Percentiles rank a stretch among this genome's conserved stretches.
phyloP scores from a whole-genome alignment of 140 eudicot species.

The Erigeron philadelphicus region DNA sequence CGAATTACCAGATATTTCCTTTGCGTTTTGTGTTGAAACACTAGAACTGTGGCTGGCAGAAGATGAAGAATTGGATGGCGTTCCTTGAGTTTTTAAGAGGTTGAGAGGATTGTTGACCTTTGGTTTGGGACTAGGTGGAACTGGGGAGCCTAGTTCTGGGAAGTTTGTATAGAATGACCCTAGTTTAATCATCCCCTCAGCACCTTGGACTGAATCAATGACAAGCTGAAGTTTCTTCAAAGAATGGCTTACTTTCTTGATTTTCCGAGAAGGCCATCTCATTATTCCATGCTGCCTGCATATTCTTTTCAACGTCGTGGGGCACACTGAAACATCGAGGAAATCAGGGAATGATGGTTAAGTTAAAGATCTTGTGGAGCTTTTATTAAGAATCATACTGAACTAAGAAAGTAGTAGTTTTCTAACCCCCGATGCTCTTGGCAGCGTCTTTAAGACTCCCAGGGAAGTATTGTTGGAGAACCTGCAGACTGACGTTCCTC shows the following conservation, averaged over 20 bases:
- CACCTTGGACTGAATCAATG: constrained; percentile 66
- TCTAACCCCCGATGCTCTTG: constrained; percentile 61
- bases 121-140: constrained; percentile 29
- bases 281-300: constrained; percentile 64
- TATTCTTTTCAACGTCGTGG: constrained; percentile 59
- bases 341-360: constrained; percentile 4
- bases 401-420: constrained; percentile 16
- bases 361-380: neutral
- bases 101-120: constrained; percentile 33
- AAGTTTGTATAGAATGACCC: constrained; percentile 47
- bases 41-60: constrained; percentile 42
- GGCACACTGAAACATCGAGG: constrained; percentile 47
- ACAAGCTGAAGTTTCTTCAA: constrained; percentile 60
- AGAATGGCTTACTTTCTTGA: constrained; percentile 63
- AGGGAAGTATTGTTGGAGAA: constrained; percentile 51
- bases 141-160: constrained; percentile 37
- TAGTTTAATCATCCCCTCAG: constrained; percentile 47
- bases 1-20: neutral
- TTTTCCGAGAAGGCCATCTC: constrained; percentile 70
- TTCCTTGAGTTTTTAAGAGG: constrained; percentile 23
- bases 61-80: constrained; percentile 42
- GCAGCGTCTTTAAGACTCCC: constrained; percentile 82
- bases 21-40: constrained; percentile 21
- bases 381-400: neutral
- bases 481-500: constrained; percentile 52